phyloP scores from a whole-genome alignment of 2,329 filamentous ascomycete genomes.

The Fusarium torreyae region DNA sequence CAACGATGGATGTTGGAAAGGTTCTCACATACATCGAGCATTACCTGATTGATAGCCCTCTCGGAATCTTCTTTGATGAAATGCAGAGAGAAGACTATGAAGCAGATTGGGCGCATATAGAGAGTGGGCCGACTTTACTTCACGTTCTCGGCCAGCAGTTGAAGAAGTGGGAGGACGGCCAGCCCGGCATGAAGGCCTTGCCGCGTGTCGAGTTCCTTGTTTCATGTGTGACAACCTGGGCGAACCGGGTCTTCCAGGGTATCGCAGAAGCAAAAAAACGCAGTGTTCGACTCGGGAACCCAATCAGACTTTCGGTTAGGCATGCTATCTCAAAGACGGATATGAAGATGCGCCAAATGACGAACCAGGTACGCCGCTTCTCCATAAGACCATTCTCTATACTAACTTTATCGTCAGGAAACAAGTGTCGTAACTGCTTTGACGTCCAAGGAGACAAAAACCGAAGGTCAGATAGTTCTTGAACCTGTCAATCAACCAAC shows the following conservation, averaged over 20 bases:
- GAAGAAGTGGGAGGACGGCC: slow-evolving; percentile 61
- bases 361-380: slow-evolving; percentile 53
- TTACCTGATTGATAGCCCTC: slow-evolving; percentile 76
- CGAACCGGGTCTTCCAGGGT: slow-evolving; percentile 73
- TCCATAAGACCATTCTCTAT: neutral
- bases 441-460: slow-evolving; percentile 56
- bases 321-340: slow-evolving; percentile 67
- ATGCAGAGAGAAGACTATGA: slow-evolving; percentile 66
- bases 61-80: slow-evolving; percentile 73
- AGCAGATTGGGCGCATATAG: slow-evolving; percentile 61
- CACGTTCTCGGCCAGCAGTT: slow-evolving; percentile 67
- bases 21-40: slow-evolving; percentile 84
- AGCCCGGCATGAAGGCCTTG: slow-evolving; percentile 65
- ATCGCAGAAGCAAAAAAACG: slow-evolving; percentile 79
- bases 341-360: slow-evolving; percentile 66
- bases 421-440: slow-evolving; percentile 60
- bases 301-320: slow-evolving; percentile 62
- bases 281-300: slow-evolving; percentile 76
- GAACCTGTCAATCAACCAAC: too few relatives aligned
- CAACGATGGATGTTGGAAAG: slow-evolving; percentile 79
- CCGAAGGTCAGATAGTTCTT: slow-evolving; percentile 54
- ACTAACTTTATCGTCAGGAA: slow-evolving; percentile 50
- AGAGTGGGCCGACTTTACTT: slow-evolving; percentile 62
- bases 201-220: slow-evolving; percentile 76
- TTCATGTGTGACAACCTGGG: slow-evolving; percentile 69